Percentiles rank a stretch among this genome's conserved stretches.
phyloP scores from a whole-genome alignment of 2,329 filamentous ascomycete species.

The Trichoderma harzianum region DNA sequence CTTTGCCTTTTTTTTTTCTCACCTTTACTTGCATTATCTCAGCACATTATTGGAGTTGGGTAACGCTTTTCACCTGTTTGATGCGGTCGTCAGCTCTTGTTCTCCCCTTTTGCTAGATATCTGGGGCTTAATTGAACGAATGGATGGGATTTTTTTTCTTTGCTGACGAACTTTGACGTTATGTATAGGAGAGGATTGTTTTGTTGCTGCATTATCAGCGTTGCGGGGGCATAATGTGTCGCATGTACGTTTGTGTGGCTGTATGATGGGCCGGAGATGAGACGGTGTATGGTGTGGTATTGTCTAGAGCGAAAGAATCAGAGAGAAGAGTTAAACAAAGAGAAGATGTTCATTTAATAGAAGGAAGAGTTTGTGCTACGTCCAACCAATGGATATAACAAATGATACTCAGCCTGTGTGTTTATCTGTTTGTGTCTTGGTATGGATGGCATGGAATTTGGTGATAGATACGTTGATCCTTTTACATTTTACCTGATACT shows the following conservation, averaged over 20 bases:
- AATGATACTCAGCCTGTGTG: neutral
- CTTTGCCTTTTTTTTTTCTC: neutral
- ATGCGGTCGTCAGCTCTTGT: neutral
- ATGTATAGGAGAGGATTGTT: neutral
- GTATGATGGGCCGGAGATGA: neutral
- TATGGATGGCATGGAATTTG: neutral
- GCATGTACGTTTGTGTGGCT: neutral
- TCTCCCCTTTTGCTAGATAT: neutral
- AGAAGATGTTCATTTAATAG: neutral
- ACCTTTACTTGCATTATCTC: neutral
- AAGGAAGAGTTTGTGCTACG: neutral
- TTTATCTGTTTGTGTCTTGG: neutral
- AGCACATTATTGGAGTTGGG: slow-evolving; percentile 14
- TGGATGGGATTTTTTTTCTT: neutral
- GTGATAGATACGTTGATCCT: neutral
- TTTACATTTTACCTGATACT: neutral
- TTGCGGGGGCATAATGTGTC: neutral
- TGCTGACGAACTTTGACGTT: neutral
- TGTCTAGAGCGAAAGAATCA: neutral
- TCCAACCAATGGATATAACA: neutral
- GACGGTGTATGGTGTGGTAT: neutral
- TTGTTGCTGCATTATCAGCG: neutral
- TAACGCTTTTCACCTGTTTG: neutral
- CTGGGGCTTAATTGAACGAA: neutral
- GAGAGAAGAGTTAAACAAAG: neutral